Conservation (phyloP, 2,329 filamentous ascomycete genomes). For the Fusarium transvaalense region DNA sequence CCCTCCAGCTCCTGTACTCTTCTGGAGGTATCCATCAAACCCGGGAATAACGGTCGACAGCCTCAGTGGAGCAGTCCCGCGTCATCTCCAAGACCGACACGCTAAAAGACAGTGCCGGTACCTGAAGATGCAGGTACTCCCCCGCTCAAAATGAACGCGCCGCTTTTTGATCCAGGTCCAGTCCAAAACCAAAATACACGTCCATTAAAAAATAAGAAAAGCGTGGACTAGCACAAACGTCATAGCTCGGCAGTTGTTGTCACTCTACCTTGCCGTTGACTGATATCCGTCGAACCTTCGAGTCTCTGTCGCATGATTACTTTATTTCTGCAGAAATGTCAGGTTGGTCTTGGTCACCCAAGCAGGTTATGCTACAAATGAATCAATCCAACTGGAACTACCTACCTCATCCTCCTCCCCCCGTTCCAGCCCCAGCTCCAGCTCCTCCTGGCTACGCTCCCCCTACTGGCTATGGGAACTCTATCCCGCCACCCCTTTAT, state of each 20-base stretch:
- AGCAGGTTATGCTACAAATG: constrained; percentile 35
- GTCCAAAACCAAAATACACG: too few relatives aligned
- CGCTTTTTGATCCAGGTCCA: constrained; percentile 1
- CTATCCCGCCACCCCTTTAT: constrained; percentile 1
- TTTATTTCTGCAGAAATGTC: constrained; percentile 20
- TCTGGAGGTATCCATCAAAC: not conserved
- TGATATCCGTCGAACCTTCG: constrained; percentile 6
- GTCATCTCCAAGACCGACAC: not conserved
- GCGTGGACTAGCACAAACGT: constrained; percentile 21
- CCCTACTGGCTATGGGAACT: not conserved
- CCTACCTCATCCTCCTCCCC: constrained; percentile 12
- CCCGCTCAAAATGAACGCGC: constrained; percentile 8
- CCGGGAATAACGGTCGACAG: not conserved
- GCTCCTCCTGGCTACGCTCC: not conserved
- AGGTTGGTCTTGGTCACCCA: constrained; percentile 39
- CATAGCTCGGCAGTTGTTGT: constrained; percentile 28
- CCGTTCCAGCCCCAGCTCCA: not conserved
- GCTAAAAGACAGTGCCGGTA: constrained; percentile 26
- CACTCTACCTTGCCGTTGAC: not conserved
- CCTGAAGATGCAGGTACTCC: constrained; percentile 22
- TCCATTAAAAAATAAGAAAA: constrained; percentile 12
- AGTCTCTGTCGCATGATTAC: not conserved
- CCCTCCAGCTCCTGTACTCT: too few relatives aligned
- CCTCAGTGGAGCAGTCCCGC: not conserved
- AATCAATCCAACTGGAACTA: constrained; percentile 5